Base-by-base conservation (phyloP, 2,329 filamentous ascomycete genomes). In the Cladosporium sp. region DNA sequence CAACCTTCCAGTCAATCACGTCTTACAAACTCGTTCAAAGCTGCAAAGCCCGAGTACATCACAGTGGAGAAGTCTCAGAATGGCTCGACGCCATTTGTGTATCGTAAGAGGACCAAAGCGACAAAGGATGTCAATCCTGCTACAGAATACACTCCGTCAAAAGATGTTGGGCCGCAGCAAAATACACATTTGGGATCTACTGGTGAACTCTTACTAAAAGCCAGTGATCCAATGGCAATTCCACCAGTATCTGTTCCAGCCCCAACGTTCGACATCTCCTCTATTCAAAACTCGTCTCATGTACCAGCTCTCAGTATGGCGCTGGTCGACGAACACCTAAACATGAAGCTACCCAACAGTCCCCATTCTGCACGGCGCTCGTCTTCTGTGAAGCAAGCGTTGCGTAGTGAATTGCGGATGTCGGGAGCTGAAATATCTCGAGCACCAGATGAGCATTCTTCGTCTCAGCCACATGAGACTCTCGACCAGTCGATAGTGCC, bases 11-110 rank as follows among this genome's bases (percentile, higher is more conserved):
- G 51, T 40, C 51, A 54, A 17, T 36, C 22, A 17, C 48, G 36
- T 19, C 48, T 40, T 7, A 52, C 35, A 36, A 51, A 10, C 12
- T 49, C 48, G 4, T 47, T 47, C 36, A 55, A 25, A 5, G 34
- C 24, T 32, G 19, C 37, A 2, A 58, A 42, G 28, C 7, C 45
- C 22, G n/a, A 50, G 8, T 24, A 13, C 7, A 40, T 22, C 7
- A 35, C 37, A 17, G 36, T n/a, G 20, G 39, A 44, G 10, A 54
- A 54, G 20, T 45, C 55, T 3, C 51, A 44, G 40, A 61, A 60
- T 9, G 58, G 57, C 35, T 59, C 51, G 3, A 67, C 67, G 28
- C 68, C 68, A 5, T 68, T 69, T 36, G 42, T 66, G 51, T 69
- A 65, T 50, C 64, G 66, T 34, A 68, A 67, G 55, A 54, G 34